phyloP scores from a whole-genome alignment of 306 rosid genomes.

The Spatholobus suberectus region DNA sequence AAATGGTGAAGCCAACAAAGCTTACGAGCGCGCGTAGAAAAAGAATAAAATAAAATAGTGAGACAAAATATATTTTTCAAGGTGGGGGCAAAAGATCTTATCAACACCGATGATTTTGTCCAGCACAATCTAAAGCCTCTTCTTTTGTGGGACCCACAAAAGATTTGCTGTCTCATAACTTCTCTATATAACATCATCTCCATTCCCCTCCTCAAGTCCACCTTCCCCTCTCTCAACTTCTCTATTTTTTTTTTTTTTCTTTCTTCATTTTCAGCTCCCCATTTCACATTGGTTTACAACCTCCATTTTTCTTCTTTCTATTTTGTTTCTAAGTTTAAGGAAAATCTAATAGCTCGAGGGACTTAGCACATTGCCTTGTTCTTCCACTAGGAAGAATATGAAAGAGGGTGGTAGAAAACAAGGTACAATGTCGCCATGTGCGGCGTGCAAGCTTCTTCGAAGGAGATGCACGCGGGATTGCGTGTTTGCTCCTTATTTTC shows the following conservation, averaged over 20 bases:
- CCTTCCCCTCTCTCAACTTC: conserved; percentile 28
- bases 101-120: conserved; percentile 66
- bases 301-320: neutral
- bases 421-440: conserved; percentile 88
- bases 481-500: conserved; percentile 95
- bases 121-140: conserved; percentile 69
- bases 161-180: conserved; percentile 63
- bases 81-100: conserved; percentile 87
- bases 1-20: conserved; percentile 16
- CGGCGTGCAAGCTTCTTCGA: conserved; percentile 95
- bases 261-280: neutral
- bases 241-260: conserved; percentile 17
- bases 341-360: neutral
- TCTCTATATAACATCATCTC: conserved; percentile 59
- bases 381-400: conserved; percentile 46
- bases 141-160: conserved; percentile 79
- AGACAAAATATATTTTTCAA: conserved; percentile 50
- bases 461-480: conserved; percentile 87
- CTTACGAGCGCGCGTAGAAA: neutral
- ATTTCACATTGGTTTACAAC: conserved; percentile 16
- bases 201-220: conserved; percentile 38
- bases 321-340: neutral
- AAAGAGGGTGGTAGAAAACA: conserved; percentile 84
- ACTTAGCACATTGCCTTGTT: neutral
- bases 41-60: conserved; percentile 20